Percentiles rank a stretch among this genome's conserved stretches.
Conservation (phyloP, 1,284 basidiomycete genomes). For the Psilocybe mexicana region DNA sequence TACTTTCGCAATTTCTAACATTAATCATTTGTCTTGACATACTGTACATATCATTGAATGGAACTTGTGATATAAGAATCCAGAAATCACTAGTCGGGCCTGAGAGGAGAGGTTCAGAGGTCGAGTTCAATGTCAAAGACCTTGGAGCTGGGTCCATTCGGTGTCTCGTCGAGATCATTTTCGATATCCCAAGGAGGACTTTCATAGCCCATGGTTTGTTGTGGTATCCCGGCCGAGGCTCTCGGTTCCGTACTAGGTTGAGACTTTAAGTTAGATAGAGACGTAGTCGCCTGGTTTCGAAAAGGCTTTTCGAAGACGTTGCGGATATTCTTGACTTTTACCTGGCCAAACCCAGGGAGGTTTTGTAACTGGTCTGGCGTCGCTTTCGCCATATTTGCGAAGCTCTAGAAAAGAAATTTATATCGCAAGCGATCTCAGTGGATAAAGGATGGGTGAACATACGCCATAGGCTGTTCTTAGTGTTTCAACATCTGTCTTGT, state of each 20-base stretch:
- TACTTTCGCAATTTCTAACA: no score
- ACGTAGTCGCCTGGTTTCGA: conserved; percentile 60
- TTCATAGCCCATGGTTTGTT: conserved; percentile 20
- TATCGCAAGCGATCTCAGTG: neutral
- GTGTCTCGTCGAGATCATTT: conserved; percentile 24
- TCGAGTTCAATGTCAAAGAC: conserved; percentile 36
- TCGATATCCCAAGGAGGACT: conserved; percentile 67
- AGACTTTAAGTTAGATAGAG: conserved; percentile 35
- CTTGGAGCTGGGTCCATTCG: conserved; percentile 1
- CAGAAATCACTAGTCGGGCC: no score
- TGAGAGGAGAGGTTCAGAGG: conserved; percentile 5
- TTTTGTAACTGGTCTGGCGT: conserved; percentile 75
- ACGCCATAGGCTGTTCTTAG: conserved; percentile 93
- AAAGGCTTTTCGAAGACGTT: conserved; percentile 81
- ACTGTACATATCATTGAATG: no score
- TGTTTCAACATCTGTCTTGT: conserved; percentile 97
- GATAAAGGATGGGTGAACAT: conserved; percentile 33
- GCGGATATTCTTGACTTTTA: conserved; percentile 86
- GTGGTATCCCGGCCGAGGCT: conserved; percentile 10
- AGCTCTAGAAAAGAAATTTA: conserved; percentile 56
- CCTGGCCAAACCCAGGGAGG: conserved; percentile 92
- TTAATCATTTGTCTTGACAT: no score
- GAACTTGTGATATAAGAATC: no score
- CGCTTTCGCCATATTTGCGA: conserved; percentile 76
- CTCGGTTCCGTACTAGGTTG: conserved; percentile 17